Conservation (phyloP, 208 protist genomes). For the Leptomonas seymouri region DNA sequence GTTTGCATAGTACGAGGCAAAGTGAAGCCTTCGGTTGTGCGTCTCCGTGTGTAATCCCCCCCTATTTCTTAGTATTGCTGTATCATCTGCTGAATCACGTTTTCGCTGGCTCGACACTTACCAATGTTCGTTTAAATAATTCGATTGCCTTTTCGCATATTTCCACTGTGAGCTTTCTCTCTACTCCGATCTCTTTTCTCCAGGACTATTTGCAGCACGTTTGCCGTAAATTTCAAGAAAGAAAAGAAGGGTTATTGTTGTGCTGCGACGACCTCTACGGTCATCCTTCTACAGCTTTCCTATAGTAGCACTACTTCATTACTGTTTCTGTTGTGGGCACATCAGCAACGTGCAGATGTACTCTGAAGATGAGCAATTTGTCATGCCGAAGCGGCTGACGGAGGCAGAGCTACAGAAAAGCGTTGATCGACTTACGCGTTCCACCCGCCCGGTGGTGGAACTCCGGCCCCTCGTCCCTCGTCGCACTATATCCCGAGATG, state of each 20-base stretch:
- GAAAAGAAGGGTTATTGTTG: not conserved
- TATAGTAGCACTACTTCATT: too few relatives aligned
- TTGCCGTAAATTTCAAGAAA: not conserved
- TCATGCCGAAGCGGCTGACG: slow-evolving; percentile 42
- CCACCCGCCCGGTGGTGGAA: slow-evolving; percentile 24
- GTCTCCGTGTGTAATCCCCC: too few relatives aligned
- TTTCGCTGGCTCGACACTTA: too few relatives aligned
- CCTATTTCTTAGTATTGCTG: too few relatives aligned
- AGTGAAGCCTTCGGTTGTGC: too few relatives aligned
- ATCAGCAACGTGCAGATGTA: slow-evolving; percentile 8
- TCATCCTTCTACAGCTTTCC: not conserved
- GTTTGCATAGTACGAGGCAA: too few relatives aligned
- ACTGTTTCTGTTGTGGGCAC: not conserved
- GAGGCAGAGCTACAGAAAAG: slow-evolving; percentile 70
- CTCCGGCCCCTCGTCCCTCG: slow-evolving; percentile 53
- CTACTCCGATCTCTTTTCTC: too few relatives aligned
- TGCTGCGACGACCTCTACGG: not conserved
- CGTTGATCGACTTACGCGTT: slow-evolving; percentile 66
- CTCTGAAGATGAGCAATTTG: slow-evolving; percentile 18
- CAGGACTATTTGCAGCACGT: not conserved
- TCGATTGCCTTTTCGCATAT: too few relatives aligned
- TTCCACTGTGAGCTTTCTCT: too few relatives aligned
- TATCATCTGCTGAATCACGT: too few relatives aligned
- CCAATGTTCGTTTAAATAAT: too few relatives aligned
- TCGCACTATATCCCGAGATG: slow-evolving; percentile 52